These are phyloP conservation scores for Chaetomiaceae sp. DNA, from an alignment of 2,329 filamentous ascomycete genomes.

Conservation along the genomic window DNA sequence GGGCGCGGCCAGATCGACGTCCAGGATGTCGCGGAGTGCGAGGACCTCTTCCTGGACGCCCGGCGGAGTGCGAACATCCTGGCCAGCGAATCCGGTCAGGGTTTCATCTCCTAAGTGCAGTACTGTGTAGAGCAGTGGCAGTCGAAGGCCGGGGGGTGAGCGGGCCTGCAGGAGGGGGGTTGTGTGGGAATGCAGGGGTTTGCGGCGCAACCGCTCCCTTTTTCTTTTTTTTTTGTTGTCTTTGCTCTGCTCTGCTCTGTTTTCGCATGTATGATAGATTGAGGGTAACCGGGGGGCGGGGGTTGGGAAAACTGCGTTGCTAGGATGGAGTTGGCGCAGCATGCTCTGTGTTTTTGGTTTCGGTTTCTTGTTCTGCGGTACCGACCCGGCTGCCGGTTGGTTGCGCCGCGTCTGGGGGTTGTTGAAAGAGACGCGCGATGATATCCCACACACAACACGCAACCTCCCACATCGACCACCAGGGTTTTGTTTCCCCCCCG, in stretches of 20 bases:
- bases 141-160: too few species aligned
- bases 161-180: too few species aligned
- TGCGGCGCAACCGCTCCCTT: conserved; percentile 25
- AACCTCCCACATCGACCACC: conserved; percentile 8
- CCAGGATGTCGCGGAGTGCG: conserved; percentile 72
- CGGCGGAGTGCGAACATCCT: conserved; percentile 69
- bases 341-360: conserved; percentile 12
- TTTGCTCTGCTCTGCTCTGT: too few species aligned
- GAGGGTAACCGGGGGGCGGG: background rate
- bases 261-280: background rate
- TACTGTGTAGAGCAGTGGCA: too few species aligned
- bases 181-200: too few species aligned
- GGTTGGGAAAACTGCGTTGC: conserved; percentile 19
- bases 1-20: conserved; percentile 71
- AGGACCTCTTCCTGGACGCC: conserved; percentile 78
- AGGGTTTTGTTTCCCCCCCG: background rate
- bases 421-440: background rate
- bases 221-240: conserved; percentile 21
- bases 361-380: background rate
- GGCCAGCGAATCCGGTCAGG: conserved; percentile 53
- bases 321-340: conserved; percentile 24
- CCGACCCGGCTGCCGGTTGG: conserved; percentile 12
- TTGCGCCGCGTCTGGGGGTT: conserved; percentile 3
- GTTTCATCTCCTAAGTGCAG: conserved; percentile 53
- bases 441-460: conserved; percentile 4